Evolutionary conservation across 2,329 filamentous ascomycete genomes (phyloP).

Genomic region (Celoporthe dispersa): DNA sequence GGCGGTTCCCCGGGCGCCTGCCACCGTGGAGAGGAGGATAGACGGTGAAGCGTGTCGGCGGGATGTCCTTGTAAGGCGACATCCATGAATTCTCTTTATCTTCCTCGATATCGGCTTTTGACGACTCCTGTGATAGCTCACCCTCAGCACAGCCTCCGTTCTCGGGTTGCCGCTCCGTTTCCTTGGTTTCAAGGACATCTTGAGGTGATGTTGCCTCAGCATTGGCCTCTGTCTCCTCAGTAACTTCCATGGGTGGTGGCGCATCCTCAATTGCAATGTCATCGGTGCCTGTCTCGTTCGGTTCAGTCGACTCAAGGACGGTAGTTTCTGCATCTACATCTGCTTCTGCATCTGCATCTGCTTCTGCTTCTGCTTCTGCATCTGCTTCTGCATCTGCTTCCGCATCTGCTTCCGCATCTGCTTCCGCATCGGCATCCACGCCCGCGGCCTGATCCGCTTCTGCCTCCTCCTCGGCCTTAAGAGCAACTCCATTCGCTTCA

Average conservation of each 20-base stretch:
- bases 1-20: constrained; percentile 50
- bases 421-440: constrained; percentile 20
- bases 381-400: background rate
- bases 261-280: constrained; percentile 25
- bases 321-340: constrained; percentile 22
- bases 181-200: constrained; percentile 15
- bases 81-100: constrained; percentile 45
- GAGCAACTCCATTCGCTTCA: constrained; percentile 31
- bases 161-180: constrained; percentile 33
- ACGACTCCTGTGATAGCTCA: constrained; percentile 29
- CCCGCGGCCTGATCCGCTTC: constrained; percentile 21
- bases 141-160: constrained; percentile 33
- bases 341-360: background rate
- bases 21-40: constrained; percentile 67
- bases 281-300: constrained; percentile 37
- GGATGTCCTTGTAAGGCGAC: constrained; percentile 60
- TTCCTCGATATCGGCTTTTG: constrained; percentile 34
- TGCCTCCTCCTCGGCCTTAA: constrained; percentile 38
- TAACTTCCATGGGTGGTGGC: constrained; percentile 1
- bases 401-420: constrained; percentile 6
- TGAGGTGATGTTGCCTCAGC: background rate
- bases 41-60: constrained; percentile 74
- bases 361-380: constrained; percentile 22
- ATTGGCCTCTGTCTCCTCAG: background rate
- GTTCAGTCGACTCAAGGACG: constrained; percentile 47